phyloP scores from a whole-genome alignment of 768 basidiomycete genomes.

The Baorangia bicolor region DNA sequence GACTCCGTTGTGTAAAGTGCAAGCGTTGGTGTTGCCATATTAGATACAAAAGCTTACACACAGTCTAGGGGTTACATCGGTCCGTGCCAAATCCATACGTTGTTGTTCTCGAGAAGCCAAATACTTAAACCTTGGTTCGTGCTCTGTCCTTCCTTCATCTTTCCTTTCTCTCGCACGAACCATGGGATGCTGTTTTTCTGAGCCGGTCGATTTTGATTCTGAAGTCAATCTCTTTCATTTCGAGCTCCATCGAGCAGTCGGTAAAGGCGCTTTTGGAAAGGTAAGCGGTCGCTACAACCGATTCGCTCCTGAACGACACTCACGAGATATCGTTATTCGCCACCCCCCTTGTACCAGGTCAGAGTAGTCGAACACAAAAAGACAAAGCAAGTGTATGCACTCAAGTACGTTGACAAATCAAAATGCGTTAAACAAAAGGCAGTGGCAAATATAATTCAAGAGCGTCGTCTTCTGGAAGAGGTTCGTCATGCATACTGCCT shows the following conservation, averaged over 20 bases:
- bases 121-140: slow-evolving; percentile 25
- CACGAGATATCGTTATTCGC: background rate
- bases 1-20: background rate
- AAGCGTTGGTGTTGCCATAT: slow-evolving; percentile 10
- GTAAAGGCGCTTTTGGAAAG: slow-evolving; percentile 98
- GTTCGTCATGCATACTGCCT: slow-evolving; percentile 38
- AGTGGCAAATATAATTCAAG: slow-evolving; percentile 91
- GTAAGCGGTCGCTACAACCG: slow-evolving; percentile 38
- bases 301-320: slow-evolving; percentile 1
- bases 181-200: slow-evolving; percentile 62
- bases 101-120: slow-evolving; percentile 35
- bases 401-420: slow-evolving; percentile 98
- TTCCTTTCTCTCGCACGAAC: slow-evolving; percentile 40
- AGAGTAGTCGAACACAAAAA: slow-evolving; percentile 96
- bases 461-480: slow-evolving; percentile 90
- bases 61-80: slow-evolving; percentile 4
- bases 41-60: slow-evolving; percentile 26
- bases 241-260: slow-evolving; percentile 91
- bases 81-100: slow-evolving; percentile 27
- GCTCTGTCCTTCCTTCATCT: slow-evolving; percentile 25
- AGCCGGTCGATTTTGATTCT: slow-evolving; percentile 82
- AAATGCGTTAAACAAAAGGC: slow-evolving; percentile 90
- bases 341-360: slow-evolving; percentile 54
- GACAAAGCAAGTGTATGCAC: slow-evolving; percentile 86
- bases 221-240: slow-evolving; percentile 94